Evolutionary conservation across 768 basidiomycete genomes (phyloP).

Genomic region (Leccinum broughii): DNA sequence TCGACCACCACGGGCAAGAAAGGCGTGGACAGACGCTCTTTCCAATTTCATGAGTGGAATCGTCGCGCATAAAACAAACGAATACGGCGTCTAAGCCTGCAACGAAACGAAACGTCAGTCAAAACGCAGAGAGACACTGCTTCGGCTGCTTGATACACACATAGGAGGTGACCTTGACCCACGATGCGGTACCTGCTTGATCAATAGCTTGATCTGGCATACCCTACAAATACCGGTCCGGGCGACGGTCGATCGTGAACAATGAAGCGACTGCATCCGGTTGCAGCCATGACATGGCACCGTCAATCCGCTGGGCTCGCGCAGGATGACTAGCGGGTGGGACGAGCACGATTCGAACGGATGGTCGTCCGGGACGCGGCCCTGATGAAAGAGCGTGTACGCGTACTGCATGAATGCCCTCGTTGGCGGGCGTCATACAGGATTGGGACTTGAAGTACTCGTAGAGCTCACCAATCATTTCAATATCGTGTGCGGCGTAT

Average conservation of each 20-base stretch:
- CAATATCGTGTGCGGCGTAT: slow-evolving; percentile 46
- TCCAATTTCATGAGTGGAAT: slow-evolving; percentile 1
- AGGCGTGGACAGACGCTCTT: background rate
- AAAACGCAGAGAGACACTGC: background rate
- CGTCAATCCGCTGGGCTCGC: slow-evolving; percentile 26
- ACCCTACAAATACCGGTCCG: too few relatives aligned
- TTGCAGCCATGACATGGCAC: slow-evolving; percentile 29
- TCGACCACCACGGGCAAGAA: background rate
- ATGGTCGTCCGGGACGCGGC: slow-evolving; percentile 27
- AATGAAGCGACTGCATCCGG: slow-evolving; percentile 30
- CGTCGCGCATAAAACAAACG: background rate
- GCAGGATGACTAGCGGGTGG: slow-evolving; percentile 30
- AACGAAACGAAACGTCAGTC: slow-evolving; percentile 3
- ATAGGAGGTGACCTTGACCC: slow-evolving; percentile 22
- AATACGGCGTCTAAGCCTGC: slow-evolving; percentile 9
- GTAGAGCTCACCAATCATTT: slow-evolving; percentile 39
- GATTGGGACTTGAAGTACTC: slow-evolving; percentile 29
- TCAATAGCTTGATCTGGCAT: slow-evolving; percentile 27
- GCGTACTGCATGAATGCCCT: slow-evolving; percentile 27
- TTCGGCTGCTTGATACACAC: slow-evolving; percentile 9
- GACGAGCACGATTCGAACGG: slow-evolving; percentile 24
- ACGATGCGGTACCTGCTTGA: slow-evolving; percentile 23
- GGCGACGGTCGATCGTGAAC: slow-evolving; percentile 6
- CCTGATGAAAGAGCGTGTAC: slow-evolving; percentile 29
- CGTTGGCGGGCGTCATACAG: slow-evolving; percentile 25